Conservation (phyloP, 768 basidiomycete genomes). For the Tylopilus sp. region DNA sequence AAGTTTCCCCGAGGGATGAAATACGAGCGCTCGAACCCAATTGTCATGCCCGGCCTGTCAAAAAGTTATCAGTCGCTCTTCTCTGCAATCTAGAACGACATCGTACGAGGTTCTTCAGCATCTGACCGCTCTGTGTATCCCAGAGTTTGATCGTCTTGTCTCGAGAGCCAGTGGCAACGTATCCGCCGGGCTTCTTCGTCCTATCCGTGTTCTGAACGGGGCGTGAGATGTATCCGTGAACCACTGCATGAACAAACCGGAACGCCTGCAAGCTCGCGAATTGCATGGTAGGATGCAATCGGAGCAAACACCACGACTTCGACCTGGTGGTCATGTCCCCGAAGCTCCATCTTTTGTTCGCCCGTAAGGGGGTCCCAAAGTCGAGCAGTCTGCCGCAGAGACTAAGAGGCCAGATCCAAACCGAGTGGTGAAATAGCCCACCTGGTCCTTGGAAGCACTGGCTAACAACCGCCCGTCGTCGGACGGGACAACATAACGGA, state of each 20-base stretch:
- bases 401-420: not conserved
- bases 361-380: conserved; percentile 73
- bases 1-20: conserved; percentile 88
- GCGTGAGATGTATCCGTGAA: conserved; percentile 1
- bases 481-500: conserved; percentile 62
- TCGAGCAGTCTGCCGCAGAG: conserved; percentile 59
- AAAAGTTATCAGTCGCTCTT: conserved; percentile 7
- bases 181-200: conserved; percentile 50
- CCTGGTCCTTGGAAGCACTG: conserved; percentile 87
- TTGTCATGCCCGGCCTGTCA: conserved; percentile 76
- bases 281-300: conserved; percentile 64
- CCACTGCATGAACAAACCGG: conserved; percentile 44
- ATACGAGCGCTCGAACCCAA: conserved; percentile 85
- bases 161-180: conserved; percentile 78
- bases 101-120: conserved; percentile 70
- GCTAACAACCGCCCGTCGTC: conserved; percentile 71
- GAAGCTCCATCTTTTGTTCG: conserved; percentile 75
- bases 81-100: not conserved
- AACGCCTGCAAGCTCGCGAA: conserved; percentile 73
- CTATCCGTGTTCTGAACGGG: conserved; percentile 46
- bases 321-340: conserved; percentile 86
- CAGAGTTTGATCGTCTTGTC: conserved; percentile 92
- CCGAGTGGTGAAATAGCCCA: conserved; percentile 31
- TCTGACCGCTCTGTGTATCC: conserved; percentile 82
- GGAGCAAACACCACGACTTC: conserved; percentile 84